A percentile compares a stretch with the other conserved stretches of the same genome.
These are phyloP conservation scores for Pinus albicaulis DNA, from an alignment of 75 land plant genomes.

Conservation along the genomic window DNA sequence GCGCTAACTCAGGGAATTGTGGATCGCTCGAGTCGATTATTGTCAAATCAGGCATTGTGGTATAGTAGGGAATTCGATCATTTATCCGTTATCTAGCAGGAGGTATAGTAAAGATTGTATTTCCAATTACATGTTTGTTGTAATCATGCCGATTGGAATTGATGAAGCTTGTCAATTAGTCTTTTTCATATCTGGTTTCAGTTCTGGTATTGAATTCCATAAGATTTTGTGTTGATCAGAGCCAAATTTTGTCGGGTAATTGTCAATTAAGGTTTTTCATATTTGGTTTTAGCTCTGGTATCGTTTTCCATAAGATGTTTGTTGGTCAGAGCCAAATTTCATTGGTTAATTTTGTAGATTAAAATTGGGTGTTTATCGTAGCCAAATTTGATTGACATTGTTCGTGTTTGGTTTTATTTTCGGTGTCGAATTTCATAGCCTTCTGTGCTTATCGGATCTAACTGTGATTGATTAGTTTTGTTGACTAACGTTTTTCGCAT, in stretches of 20 bases:
- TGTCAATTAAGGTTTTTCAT: no score
- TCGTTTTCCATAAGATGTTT: no score
- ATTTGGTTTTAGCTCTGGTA: no score
- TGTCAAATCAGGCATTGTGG: conserved; percentile 1
- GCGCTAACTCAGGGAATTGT: not conserved
- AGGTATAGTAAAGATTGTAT: not conserved
- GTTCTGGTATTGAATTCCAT: no score
- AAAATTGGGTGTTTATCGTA: no score
- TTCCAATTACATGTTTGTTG: not conserved
- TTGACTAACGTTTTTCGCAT: not conserved
- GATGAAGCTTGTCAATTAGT: not conserved
- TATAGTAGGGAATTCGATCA: not conserved
- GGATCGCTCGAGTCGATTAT: conserved; percentile 1
- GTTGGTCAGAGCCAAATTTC: no score
- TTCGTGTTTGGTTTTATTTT: not conserved
- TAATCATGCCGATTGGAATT: not conserved
- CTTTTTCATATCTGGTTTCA: no score
- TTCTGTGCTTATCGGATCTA: not conserved
- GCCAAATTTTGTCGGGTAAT: no score
- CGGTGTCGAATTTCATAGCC: not conserved
- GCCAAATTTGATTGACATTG: not conserved
- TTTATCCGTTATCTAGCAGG: no score
- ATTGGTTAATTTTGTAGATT: no score
- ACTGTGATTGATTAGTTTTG: no score
- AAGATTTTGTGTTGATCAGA: no score